A percentile compares a stretch with the other conserved stretches of the same genome.
These are phyloP conservation scores for Candida tallmaniae DNA, from an alignment of 805 yeast genomes.

Conservation along the genomic window DNA sequence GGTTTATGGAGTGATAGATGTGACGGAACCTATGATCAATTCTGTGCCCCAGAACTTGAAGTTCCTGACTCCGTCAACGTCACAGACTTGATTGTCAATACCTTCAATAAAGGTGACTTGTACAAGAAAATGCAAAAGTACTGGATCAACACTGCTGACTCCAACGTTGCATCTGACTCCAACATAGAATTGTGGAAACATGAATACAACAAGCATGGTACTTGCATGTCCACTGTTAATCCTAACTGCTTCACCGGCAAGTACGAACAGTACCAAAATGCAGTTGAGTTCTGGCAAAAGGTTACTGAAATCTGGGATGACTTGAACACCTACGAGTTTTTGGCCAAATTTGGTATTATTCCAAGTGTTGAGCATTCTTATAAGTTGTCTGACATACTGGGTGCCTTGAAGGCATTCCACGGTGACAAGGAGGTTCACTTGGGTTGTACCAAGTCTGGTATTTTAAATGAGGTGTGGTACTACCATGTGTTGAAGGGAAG, in stretches of 20 bases:
- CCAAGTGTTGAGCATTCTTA: slow-evolving; percentile 61
- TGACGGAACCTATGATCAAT: slow-evolving; percentile 75
- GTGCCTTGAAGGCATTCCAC: slow-evolving; percentile 47
- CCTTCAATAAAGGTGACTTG: slow-evolving; percentile 47
- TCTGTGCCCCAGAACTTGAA: slow-evolving; percentile 61
- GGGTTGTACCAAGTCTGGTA: slow-evolving; percentile 46
- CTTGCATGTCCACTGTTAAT: slow-evolving; percentile 78
- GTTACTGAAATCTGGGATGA: slow-evolving; percentile 22
- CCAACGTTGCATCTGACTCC: slow-evolving; percentile 59
- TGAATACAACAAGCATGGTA: slow-evolving; percentile 92
- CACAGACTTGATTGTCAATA: slow-evolving; percentile 24
- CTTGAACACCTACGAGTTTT: slow-evolving; percentile 57
- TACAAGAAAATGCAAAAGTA: slow-evolving; percentile 49
- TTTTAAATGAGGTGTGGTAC: slow-evolving; percentile 72
- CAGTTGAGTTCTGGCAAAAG: slow-evolving; percentile 28
- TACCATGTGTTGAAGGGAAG: slow-evolving; percentile 74
- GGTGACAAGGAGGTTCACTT: slow-evolving; percentile 55
- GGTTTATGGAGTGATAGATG: slow-evolving; percentile 54
- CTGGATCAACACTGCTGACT: slow-evolving; percentile 59
- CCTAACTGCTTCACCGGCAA: slow-evolving; percentile 59
- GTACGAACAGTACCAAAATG: slow-evolving; percentile 19
- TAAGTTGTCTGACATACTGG: slow-evolving; percentile 49
- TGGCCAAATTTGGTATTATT: slow-evolving; percentile 62
- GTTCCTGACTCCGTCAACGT: slow-evolving; percentile 40
- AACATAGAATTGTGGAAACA: slow-evolving; percentile 64